Base-by-base conservation (phyloP, 768 basidiomycete species). In the Trametes cingulata region DNA sequence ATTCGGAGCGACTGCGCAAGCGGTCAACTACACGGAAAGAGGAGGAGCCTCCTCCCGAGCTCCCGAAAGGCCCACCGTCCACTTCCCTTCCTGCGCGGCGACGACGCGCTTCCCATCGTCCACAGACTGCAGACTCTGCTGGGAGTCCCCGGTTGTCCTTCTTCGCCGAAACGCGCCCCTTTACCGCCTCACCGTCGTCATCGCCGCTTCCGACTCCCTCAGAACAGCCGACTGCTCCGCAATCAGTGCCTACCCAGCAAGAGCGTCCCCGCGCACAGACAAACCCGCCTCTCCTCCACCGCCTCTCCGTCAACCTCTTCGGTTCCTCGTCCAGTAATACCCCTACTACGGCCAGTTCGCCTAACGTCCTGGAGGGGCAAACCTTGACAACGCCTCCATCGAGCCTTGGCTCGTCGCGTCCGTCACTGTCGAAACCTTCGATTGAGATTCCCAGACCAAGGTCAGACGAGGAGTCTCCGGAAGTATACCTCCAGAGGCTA, bases 221-320 rank as follows among this genome's bases (percentile, higher is more conserved):
- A 46, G 68, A 70, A 27, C 49, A 54, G 0, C 57, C 67, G 74
- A 58, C 72, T 0, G 39, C 52, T 14, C 39, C 43, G 6, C 35
- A 41, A 14, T 39, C 56, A n/a, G 24, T 33, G 15, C 52, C 57
- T 13, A 14, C 37, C 1, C 42, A 29, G 12, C n/a, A 75, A 74
- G 19, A 51, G 6, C 25, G 78, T 42, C 76, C 76, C 48, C 78
- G 81, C 43, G 75, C 80, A 39, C 73, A 83, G 35, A 88, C 88
- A 20, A 90, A 87, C 61, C 86, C 90, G 3, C 86, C 88, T 19
- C 73, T 90, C 52, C 70, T 91, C 39, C 86, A 86, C 69, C 84
- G 90, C 42, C 72, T 90, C 63, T 91, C 88, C 9, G 73, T 88
- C 62, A 86, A 83, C 65, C 72, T 88, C 39, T 85, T 90, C 58